Evolutionary conservation across 176 grass and related monocot genomes (phyloP).

Genomic region (Tillandsia fasciculata): DNA sequence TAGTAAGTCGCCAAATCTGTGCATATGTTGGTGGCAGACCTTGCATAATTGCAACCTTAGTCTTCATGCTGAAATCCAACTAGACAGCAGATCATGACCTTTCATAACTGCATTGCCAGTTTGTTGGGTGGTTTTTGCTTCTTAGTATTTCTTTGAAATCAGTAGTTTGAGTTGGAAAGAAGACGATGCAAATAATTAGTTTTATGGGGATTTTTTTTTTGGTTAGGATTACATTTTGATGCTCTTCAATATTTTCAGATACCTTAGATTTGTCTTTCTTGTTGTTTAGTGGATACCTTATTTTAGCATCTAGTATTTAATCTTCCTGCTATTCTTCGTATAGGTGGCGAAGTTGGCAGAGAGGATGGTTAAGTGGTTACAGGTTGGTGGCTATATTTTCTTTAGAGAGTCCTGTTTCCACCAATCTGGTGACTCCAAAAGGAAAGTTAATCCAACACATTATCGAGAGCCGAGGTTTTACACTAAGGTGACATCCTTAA

Average conservation of each 20-base stretch:
- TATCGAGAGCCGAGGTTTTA: conserved; percentile 94
- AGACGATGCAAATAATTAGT: background rate
- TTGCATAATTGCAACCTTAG: background rate
- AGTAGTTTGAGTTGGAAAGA: background rate
- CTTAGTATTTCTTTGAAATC: background rate
- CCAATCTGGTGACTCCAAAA: conserved; percentile 91
- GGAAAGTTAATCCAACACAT: conserved; percentile 93
- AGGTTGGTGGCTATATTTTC: conserved; percentile 79
- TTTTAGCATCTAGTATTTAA: background rate
- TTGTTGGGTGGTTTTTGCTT: background rate
- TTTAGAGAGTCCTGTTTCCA: conserved; percentile 98
- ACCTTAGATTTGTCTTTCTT: background rate
- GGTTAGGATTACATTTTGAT: background rate
- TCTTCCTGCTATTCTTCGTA: conserved; percentile 8
- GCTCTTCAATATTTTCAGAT: background rate
- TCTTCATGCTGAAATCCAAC: background rate
- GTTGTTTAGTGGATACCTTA: background rate
- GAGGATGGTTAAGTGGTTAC: conserved; percentile 76
- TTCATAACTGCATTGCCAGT: background rate
- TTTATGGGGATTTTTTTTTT: background rate
- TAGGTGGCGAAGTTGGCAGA: conserved; percentile 68
- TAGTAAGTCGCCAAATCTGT: background rate
- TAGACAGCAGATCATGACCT: background rate
- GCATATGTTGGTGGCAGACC: background rate
- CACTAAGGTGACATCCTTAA: conserved; percentile 50